phyloP scores from a whole-genome alignment of 1,284 basidiomycete genomes.

The Cystobasidium pallidum region DNA sequence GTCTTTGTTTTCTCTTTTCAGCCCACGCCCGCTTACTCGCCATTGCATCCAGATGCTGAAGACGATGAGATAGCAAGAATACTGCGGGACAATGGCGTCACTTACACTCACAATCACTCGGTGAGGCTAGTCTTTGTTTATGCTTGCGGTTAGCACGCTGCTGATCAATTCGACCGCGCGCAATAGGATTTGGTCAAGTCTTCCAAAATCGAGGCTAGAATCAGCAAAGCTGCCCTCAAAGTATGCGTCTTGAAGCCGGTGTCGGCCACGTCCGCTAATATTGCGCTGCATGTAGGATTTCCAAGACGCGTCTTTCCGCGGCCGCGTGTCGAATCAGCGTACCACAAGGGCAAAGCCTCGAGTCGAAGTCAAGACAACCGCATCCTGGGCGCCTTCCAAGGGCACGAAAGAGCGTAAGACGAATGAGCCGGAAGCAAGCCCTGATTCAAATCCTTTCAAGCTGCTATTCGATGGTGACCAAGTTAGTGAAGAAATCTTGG shows the following conservation, averaged over 20 bases:
- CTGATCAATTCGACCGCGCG: too few species aligned
- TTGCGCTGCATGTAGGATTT: not conserved
- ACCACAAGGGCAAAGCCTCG: conserved; percentile 21
- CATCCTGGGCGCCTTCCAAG: conserved; percentile 35
- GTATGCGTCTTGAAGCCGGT: not conserved
- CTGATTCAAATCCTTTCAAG: conserved; percentile 29
- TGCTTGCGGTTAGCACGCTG: too few species aligned
- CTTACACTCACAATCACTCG: conserved; percentile 39
- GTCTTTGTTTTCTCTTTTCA: not conserved
- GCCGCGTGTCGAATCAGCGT: conserved; percentile 31
- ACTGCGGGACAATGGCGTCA: conserved; percentile 30
- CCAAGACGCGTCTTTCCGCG: conserved; percentile 18
- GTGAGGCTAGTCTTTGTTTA: too few species aligned
- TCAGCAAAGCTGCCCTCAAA: conserved; percentile 27
- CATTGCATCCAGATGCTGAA: not conserved
- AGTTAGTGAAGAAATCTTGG: conserved; percentile 29
- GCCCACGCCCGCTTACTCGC: not conserved
- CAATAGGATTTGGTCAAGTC: conserved; percentile 26
- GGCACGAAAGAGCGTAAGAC: not conserved
- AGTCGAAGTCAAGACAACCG: conserved; percentile 22
- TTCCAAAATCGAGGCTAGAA: conserved; percentile 31
- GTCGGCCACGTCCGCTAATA: not conserved
- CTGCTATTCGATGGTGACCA: conserved; percentile 40
- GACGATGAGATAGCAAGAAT: conserved; percentile 37
- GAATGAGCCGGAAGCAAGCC: not conserved